Base-by-base conservation (phyloP, 805 yeast genomes). In the Candida insectorum region DNA sequence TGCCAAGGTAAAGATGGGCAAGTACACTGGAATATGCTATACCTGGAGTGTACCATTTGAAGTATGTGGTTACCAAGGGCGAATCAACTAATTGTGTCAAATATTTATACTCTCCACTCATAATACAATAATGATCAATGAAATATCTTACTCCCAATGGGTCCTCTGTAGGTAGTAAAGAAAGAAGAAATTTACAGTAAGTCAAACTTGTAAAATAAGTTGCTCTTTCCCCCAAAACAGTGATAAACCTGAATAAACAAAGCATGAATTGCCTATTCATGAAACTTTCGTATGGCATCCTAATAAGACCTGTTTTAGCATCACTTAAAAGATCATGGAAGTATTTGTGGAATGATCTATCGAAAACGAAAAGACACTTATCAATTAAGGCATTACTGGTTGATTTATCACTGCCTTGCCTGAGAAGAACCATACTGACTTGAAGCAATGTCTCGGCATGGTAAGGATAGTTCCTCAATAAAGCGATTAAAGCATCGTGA, bases 71-170 rank as follows among this genome's bases (percentile, higher is more conserved):
- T 3, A 69, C 63, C 21, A 83, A 60, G 1, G 84, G 73, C 1
- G 85, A 75, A 9, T 73, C 60, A 2, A 69, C 70, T 21, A 85
- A 58, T 13, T 76, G 73, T 9, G 79, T 64, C 44, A 87, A 51
- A 54, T 76, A 86, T 37, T 75, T 64, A 49, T 71, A 77, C 40
- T 85, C 85, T 20, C 71, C 79, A 23, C 85, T 66, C 58, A 77
- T 61, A 3, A 85, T 60, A 3, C 91, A 80, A 50, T 84, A 87
- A 49, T 74, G 79, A 52, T 88, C 96, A 45, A 88, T 78, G 54
- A 86, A 84, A 49, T 81, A 81, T 42, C 95, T 70, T 9, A 82
- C 87, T 15, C 95, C 95, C 33, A 81, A 62, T 2, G 95, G 95
- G 61, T 88, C 96, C 36, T 81, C 85, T 2, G 78, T 70, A 1